These are phyloP conservation scores for Phytophthora multivora DNA, from an alignment of 352 stramenopile species.

Conservation along the genomic window DNA sequence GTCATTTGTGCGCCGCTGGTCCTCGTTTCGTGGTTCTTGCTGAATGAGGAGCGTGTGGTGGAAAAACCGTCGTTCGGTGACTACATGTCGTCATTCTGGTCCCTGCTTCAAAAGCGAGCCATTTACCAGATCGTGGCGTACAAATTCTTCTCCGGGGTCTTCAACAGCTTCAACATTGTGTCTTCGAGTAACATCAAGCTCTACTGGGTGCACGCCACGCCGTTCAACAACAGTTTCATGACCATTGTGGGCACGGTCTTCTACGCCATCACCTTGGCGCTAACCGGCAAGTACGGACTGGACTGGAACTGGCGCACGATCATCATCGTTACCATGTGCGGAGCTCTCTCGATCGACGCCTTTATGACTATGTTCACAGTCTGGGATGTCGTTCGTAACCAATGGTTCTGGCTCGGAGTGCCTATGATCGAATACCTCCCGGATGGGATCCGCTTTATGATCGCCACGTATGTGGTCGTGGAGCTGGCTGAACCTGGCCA, in stretches of 20 bases:
- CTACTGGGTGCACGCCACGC: constrained; percentile 58
- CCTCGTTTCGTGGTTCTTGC: constrained; percentile 38
- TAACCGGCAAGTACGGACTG: constrained; percentile 47
- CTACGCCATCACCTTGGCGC: constrained; percentile 39
- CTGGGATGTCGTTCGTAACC: constrained; percentile 53
- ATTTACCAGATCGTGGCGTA: constrained; percentile 65
- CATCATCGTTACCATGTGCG: constrained; percentile 38
- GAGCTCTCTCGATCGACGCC: constrained; percentile 40
- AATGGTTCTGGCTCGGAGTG: constrained; percentile 66
- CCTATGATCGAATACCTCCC: constrained; percentile 53
- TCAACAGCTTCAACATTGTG: constrained; percentile 66
- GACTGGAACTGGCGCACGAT: constrained; percentile 60
- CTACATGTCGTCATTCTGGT: constrained; percentile 55
- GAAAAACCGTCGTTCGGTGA: constrained; percentile 9
- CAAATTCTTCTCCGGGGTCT: constrained; percentile 65
- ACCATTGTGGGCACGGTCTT: constrained; percentile 47
- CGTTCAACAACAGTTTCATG: constrained; percentile 61
- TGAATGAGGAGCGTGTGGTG: constrained; percentile 30
- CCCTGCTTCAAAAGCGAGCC: constrained; percentile 47
- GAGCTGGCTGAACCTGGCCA: constrained; percentile 51
- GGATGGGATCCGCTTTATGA: constrained; percentile 57
- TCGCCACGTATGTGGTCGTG: constrained; percentile 58
- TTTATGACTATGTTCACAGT: constrained; percentile 55
- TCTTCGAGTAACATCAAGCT: constrained; percentile 53
- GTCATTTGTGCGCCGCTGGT: constrained; percentile 36